Evolutionary conservation across 495 filamentous ascomycete genomes (phyloP).

Genomic region (Penicillium ucsense): DNA sequence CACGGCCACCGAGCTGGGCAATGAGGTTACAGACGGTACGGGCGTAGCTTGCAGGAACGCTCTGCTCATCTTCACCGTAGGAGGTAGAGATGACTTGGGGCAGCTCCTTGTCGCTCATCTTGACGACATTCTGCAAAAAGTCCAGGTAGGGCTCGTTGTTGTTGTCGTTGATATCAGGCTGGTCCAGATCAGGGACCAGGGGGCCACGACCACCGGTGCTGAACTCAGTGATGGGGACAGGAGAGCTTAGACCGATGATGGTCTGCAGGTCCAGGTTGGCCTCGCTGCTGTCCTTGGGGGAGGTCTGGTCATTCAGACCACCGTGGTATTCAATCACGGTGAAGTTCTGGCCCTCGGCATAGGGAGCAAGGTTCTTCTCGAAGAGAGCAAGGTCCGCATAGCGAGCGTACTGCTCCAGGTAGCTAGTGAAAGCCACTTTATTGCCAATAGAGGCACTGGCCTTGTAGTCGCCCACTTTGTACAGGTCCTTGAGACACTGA

Average conservation of each 20-base stretch:
- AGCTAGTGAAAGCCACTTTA: slow-evolving; percentile 57
- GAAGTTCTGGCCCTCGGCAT: slow-evolving; percentile 52
- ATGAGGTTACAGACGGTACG: slow-evolving; percentile 58
- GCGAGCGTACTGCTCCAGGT: slow-evolving; percentile 56
- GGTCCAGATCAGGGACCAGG: slow-evolving; percentile 52
- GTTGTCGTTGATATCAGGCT: slow-evolving; percentile 43
- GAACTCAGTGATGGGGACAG: slow-evolving; percentile 54
- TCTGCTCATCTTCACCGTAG: slow-evolving; percentile 74
- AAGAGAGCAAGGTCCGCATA: slow-evolving; percentile 50
- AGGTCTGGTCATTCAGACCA: slow-evolving; percentile 42
- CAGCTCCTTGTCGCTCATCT: slow-evolving; percentile 39
- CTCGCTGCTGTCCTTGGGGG: slow-evolving; percentile 44
- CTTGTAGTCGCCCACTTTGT: slow-evolving; percentile 47
- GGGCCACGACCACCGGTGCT: slow-evolving; percentile 54
- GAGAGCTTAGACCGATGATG: slow-evolving; percentile 47
- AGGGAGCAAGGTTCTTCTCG: slow-evolving; percentile 42
- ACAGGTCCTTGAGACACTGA: slow-evolving; percentile 49
- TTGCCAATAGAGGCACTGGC: slow-evolving; percentile 25
- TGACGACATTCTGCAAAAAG: slow-evolving; percentile 54
- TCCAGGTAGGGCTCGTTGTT: slow-evolving; percentile 71
- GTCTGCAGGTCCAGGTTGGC: slow-evolving; percentile 74
- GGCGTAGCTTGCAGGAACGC: slow-evolving; percentile 58
- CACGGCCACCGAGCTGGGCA: slow-evolving; percentile 63
- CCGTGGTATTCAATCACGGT: slow-evolving; percentile 49
- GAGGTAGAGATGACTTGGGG: slow-evolving; percentile 70